phyloP scores from a whole-genome alignment of 352 stramenopile species.

The Aphanomyces cochlioides region DNA sequence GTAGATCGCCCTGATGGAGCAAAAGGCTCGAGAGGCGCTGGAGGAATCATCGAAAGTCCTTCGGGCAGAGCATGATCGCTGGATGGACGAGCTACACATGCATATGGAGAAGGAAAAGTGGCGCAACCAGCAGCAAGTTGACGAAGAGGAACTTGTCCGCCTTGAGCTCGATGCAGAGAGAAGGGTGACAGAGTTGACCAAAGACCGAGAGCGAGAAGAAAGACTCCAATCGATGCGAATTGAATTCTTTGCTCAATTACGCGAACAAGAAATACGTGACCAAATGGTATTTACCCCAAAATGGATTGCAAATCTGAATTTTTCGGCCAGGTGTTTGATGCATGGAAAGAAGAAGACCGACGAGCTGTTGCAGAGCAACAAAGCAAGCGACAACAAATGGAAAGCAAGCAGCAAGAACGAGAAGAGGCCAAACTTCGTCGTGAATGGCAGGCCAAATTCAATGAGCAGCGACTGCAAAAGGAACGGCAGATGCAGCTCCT shows the following conservation, averaged over 20 bases:
- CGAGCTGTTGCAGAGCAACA: conserved; percentile 37
- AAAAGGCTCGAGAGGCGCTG: conserved; percentile 53
- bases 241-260: conserved; percentile 66
- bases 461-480: conserved; percentile 37
- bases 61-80: conserved; percentile 53
- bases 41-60: conserved; percentile 61
- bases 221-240: conserved; percentile 55
- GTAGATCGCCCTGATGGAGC: conserved; percentile 66
- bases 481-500: conserved; percentile 32
- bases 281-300: conserved; percentile 35
- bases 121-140: conserved; percentile 58
- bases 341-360: conserved; percentile 66
- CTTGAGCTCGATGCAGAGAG: conserved; percentile 71
- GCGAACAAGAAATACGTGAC: conserved; percentile 70
- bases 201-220: conserved; percentile 61
- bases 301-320: background rate
- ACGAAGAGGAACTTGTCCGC: conserved; percentile 72
- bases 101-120: conserved; percentile 61
- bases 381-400: conserved; percentile 37
- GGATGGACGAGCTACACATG: conserved; percentile 51
- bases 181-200: conserved; percentile 54
- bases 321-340: conserved; percentile 42
- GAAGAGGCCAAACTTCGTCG: conserved; percentile 40
- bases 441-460: conserved; percentile 37
- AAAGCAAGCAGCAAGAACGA: conserved; percentile 48